These are phyloP conservation scores for Gyrodon lividus DNA, from an alignment of 768 basidiomycete genomes.

Conservation along the genomic window DNA sequence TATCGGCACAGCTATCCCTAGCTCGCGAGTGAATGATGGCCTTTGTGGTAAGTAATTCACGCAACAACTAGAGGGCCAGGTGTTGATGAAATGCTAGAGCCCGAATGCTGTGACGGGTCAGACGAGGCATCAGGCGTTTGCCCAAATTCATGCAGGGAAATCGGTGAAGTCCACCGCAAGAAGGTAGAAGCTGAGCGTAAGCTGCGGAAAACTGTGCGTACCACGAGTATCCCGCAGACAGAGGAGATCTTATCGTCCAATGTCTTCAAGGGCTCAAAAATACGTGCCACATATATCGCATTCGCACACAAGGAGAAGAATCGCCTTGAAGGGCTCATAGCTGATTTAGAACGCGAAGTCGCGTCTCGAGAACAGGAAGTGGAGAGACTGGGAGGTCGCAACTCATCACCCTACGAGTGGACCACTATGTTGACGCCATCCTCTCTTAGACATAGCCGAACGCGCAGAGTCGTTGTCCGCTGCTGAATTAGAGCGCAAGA, in stretches of 20 bases:
- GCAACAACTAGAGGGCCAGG: neutral
- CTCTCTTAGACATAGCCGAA: conserved; percentile 65
- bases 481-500: conserved; percentile 80
- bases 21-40: conserved; percentile 87
- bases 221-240: neutral
- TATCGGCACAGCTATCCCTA: conserved; percentile 73
- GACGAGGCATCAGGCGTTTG: conserved; percentile 87
- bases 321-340: conserved; percentile 66
- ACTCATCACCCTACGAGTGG: neutral
- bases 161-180: conserved; percentile 69
- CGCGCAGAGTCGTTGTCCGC: conserved; percentile 75
- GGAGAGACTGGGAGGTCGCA: conserved; percentile 64
- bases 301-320: conserved; percentile 89
- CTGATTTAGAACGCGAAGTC: conserved; percentile 57
- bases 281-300: conserved; percentile 82
- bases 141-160: conserved; percentile 69
- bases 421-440: neutral
- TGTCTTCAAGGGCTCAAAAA: conserved; percentile 74
- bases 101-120: conserved; percentile 93
- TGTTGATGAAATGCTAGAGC: conserved; percentile 51
- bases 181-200: conserved; percentile 73
- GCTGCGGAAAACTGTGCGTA: conserved; percentile 72
- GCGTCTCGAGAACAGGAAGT: conserved; percentile 66
- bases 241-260: neutral
- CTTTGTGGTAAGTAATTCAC: conserved; percentile 70